Evolutionary conservation across 371 early-diverging fungal species (phyloP).

Genomic region (Mortierella sp.): DNA sequence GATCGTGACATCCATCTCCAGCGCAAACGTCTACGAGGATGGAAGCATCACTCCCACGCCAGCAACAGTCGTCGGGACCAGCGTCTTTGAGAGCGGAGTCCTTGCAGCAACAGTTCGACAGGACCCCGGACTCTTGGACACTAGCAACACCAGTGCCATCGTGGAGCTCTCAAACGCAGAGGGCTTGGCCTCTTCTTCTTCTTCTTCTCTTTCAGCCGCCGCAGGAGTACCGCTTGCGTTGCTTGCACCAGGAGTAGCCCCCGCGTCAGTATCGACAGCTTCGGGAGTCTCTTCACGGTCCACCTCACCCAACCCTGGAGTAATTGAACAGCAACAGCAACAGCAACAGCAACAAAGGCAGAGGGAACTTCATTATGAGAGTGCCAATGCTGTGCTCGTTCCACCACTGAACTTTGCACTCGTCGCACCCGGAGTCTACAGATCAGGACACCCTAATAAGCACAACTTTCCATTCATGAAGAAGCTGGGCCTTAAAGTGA

Average conservation of each 20-base stretch:
- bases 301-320: slow-evolving; percentile 8
- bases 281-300: slow-evolving; percentile 17
- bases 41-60: slow-evolving; percentile 38
- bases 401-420: slow-evolving; percentile 94
- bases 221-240: not conserved
- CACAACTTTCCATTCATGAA: slow-evolving; percentile 86
- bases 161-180: not conserved
- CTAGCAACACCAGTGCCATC: not conserved
- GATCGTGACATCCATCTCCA: slow-evolving; percentile 22
- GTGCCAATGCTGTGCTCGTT: slow-evolving; percentile 69
- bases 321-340: not conserved
- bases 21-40: slow-evolving; percentile 30
- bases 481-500: slow-evolving; percentile 80
- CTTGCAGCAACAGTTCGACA: slow-evolving; percentile 20
- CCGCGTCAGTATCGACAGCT: not conserved
- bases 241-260: not conserved
- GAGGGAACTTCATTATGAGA: slow-evolving; percentile 51
- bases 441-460: slow-evolving; percentile 89
- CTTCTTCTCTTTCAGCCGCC: not conserved
- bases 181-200: not conserved
- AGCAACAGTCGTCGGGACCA: slow-evolving; percentile 17
- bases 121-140: not conserved
- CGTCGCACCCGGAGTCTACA: slow-evolving; percentile 88
- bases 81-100: slow-evolving; percentile 35
- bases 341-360: slow-evolving; percentile 43